Conservation (phyloP, 2,329 filamentous ascomycete genomes). For the Dactylella cylindrospora region DNA sequence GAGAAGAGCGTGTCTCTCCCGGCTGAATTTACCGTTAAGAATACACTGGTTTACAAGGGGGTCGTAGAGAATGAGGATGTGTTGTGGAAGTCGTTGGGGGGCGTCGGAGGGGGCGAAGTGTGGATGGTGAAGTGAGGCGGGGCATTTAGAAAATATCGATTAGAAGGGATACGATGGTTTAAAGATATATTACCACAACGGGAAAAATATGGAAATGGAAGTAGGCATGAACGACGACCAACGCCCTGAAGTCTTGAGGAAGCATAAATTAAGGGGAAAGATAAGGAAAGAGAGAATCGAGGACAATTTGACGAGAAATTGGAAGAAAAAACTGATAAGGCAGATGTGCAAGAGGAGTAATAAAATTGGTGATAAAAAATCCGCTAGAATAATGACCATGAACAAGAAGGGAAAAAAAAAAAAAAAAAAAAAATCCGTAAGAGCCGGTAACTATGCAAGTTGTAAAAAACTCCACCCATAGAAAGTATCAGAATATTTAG, state of each 20-base stretch:
- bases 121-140: neutral
- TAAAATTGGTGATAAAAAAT: too few relatives aligned
- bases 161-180: neutral
- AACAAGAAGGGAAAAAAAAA: conserved; percentile 11
- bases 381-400: conserved; percentile 36
- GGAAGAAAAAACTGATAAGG: neutral
- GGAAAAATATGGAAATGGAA: conserved; percentile 24
- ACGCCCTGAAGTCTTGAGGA: conserved; percentile 6
- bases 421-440: conserved; percentile 27
- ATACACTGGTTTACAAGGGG: neutral
- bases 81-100: too few relatives aligned
- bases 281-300: conserved; percentile 8
- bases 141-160: neutral
- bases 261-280: neutral
- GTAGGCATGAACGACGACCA: conserved; percentile 1
- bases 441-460: conserved; percentile 44
- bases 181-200: too few relatives aligned
- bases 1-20: neutral
- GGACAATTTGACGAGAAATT: conserved; percentile 1
- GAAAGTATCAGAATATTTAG: conserved; percentile 21
- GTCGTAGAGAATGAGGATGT: neutral
- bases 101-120: too few relatives aligned
- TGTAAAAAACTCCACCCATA: conserved; percentile 44
- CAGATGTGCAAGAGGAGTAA: conserved; percentile 1
- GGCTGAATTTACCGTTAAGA: neutral